Percentiles rank a stretch among this genome's conserved stretches.
These are phyloP conservation scores for Leptographium wingfieldii DNA, from an alignment of 2,329 filamentous ascomycete species.

Conservation along the genomic window DNA sequence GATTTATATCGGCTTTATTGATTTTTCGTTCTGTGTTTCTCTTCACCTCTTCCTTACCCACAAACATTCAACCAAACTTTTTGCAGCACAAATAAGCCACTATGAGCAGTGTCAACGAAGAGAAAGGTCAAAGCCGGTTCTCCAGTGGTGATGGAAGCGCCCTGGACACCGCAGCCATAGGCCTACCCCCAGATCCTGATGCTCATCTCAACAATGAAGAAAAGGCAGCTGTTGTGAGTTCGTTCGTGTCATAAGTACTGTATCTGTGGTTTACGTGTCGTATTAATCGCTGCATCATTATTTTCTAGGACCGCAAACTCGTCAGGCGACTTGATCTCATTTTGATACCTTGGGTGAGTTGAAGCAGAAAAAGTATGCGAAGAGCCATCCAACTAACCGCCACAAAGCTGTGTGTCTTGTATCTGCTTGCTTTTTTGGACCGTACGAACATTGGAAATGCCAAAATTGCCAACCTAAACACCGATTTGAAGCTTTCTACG, in stretches of 20 bases:
- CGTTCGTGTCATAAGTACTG: not conserved
- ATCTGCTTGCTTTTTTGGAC: slow-evolving; percentile 62
- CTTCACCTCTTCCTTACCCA: not conserved
- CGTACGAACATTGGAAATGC: slow-evolving; percentile 68
- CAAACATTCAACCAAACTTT: not conserved
- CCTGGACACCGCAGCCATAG: not conserved
- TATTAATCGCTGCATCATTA: not conserved
- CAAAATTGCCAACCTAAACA: slow-evolving; percentile 40
- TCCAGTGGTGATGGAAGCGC: slow-evolving; percentile 1
- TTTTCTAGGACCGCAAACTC: slow-evolving; percentile 19
- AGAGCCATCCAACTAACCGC: not conserved
- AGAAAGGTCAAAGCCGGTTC: slow-evolving; percentile 10
- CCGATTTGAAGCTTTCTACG: slow-evolving; percentile 48
- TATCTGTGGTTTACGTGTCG: not conserved
- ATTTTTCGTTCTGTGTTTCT: not conserved
- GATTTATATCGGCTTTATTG: too few relatives aligned
- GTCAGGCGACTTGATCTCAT: slow-evolving; percentile 20
- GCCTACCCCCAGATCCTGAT: slow-evolving; percentile 20
- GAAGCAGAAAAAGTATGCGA: too few relatives aligned
- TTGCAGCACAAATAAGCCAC: not conserved
- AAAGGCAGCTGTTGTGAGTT: slow-evolving; percentile 17
- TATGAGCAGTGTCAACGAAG: slow-evolving; percentile 11
- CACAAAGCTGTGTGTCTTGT: slow-evolving; percentile 50
- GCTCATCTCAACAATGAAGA: slow-evolving; percentile 18
- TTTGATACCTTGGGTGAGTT: slow-evolving; percentile 23